Percentiles rank a stretch among this genome's conserved stretches.
Evolutionary conservation across 352 stramenopile genomes (phyloP).

Genomic region (Pythium myriotylum): DNA sequence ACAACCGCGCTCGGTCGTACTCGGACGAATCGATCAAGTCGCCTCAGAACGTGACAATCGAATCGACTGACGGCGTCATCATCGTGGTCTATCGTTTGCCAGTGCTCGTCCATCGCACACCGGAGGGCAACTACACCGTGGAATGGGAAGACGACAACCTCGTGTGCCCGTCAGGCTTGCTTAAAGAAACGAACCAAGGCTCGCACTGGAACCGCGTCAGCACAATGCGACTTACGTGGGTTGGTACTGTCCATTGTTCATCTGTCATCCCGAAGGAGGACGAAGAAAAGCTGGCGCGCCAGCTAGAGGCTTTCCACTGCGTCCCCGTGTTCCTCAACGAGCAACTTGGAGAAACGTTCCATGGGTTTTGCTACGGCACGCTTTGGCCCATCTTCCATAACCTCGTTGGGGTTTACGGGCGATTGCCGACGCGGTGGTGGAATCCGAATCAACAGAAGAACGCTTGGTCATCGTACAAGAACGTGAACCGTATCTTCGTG

Average conservation of each 20-base stretch:
- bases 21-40: conserved; percentile 66
- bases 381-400: conserved; percentile 99
- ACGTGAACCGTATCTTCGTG: conserved; percentile 97
- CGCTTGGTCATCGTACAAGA: conserved; percentile 94
- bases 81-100: conserved; percentile 97
- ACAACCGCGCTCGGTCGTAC: conserved; percentile 46
- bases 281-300: conserved; percentile 70
- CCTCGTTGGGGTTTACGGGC: conserved; percentile 96
- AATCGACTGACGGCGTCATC: conserved; percentile 94
- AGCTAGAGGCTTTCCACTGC: conserved; percentile 93
- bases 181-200: conserved; percentile 68
- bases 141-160: conserved; percentile 90
- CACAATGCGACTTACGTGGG: conserved; percentile 86
- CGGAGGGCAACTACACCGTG: conserved; percentile 76
- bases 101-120: conserved; percentile 86
- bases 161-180: conserved; percentile 76
- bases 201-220: conserved; percentile 67
- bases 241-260: conserved; percentile 81
- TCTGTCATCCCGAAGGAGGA: conserved; percentile 80
- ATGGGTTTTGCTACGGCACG: conserved; percentile 97
- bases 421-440: conserved; percentile 81
- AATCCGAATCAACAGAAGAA: conserved; percentile 84
- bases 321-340: conserved; percentile 96
- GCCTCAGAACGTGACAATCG: conserved; percentile 87
- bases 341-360: conserved; percentile 82